These are phyloP conservation scores for Pyricularia pennisetigena DNA, from an alignment of 2,329 filamentous ascomycete species.

Conservation along the genomic window DNA sequence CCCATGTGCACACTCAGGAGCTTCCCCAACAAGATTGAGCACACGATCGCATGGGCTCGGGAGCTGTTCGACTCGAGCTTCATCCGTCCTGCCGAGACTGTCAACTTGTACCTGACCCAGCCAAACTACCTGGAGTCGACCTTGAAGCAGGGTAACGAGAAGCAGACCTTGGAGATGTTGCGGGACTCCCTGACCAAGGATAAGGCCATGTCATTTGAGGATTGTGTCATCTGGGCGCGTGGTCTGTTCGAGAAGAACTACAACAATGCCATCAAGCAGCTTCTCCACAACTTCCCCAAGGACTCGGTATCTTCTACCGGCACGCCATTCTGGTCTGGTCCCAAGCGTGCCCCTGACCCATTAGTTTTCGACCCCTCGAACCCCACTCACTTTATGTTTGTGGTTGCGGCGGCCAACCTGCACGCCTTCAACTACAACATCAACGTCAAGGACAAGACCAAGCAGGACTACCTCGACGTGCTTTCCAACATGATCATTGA, in stretches of 20 bases:
- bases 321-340: slow-evolving; percentile 93
- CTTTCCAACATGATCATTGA: slow-evolving; percentile 90
- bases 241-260: slow-evolving; percentile 93
- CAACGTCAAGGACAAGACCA: slow-evolving; percentile 66
- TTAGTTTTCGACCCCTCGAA: slow-evolving; percentile 83
- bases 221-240: slow-evolving; percentile 93
- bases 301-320: slow-evolving; percentile 82
- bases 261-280: slow-evolving; percentile 90
- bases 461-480: slow-evolving; percentile 66
- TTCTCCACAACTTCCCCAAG: slow-evolving; percentile 95
- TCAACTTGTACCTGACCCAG: slow-evolving; percentile 88
- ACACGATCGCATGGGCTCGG: slow-evolving; percentile 96
- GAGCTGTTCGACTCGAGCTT: slow-evolving; percentile 94
- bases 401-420: slow-evolving; percentile 80
- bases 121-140: slow-evolving; percentile 82
- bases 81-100: slow-evolving; percentile 85
- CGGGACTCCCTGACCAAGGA: slow-evolving; percentile 86
- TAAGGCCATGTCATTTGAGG: slow-evolving; percentile 85
- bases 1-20: slow-evolving; percentile 96
- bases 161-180: slow-evolving; percentile 83
- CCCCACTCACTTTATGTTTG: slow-evolving; percentile 76
- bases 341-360: slow-evolving; percentile 89
- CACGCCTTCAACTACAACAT: slow-evolving; percentile 98
- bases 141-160: slow-evolving; percentile 89
- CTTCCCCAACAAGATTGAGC: slow-evolving; percentile 97